Conservation (phyloP, 768 basidiomycete genomes). For the Podaxis pistillaris region DNA sequence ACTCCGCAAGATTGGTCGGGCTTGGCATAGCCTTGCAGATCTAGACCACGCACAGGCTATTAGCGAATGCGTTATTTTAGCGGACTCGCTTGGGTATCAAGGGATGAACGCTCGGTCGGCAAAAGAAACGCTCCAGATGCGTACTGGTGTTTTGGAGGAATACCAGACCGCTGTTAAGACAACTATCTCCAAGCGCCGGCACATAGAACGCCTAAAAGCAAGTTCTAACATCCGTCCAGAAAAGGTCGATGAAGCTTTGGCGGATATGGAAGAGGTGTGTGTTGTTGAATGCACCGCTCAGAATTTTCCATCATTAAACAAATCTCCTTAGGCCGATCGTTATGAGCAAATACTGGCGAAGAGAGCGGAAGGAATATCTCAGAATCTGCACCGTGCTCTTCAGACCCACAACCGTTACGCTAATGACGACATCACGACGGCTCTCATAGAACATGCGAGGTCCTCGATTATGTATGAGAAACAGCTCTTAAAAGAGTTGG, state of each 20-base stretch:
- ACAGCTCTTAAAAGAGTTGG: slow-evolving; percentile 84
- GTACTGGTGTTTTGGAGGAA: slow-evolving; percentile 90
- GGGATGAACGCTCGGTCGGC: slow-evolving; percentile 96
- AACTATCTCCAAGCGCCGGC: slow-evolving; percentile 88
- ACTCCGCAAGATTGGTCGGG: slow-evolving; percentile 80
- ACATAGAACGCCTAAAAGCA: slow-evolving; percentile 85
- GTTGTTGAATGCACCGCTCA: neutral
- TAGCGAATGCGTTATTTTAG: slow-evolving; percentile 92
- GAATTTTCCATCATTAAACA: slow-evolving; percentile 11
- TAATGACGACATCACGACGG: slow-evolving; percentile 87
- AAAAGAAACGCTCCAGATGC: slow-evolving; percentile 89
- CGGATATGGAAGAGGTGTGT: slow-evolving; percentile 88
- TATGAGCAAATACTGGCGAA: slow-evolving; percentile 83
- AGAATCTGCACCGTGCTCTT: slow-evolving; percentile 87
- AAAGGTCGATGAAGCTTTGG: slow-evolving; percentile 86
- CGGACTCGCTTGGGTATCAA: slow-evolving; percentile 96
- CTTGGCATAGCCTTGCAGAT: slow-evolving; percentile 85
- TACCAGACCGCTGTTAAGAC: slow-evolving; percentile 91
- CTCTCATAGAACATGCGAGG: slow-evolving; percentile 90
- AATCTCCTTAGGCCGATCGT: slow-evolving; percentile 68
- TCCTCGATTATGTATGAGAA: slow-evolving; percentile 91
- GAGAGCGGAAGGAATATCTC: slow-evolving; percentile 91
- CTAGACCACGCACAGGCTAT: slow-evolving; percentile 89
- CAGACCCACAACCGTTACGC: slow-evolving; percentile 82
- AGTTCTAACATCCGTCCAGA: slow-evolving; percentile 84